phyloP scores from a whole-genome alignment of 1,284 basidiomycete genomes.

The Leccinum cinnamomeum region DNA sequence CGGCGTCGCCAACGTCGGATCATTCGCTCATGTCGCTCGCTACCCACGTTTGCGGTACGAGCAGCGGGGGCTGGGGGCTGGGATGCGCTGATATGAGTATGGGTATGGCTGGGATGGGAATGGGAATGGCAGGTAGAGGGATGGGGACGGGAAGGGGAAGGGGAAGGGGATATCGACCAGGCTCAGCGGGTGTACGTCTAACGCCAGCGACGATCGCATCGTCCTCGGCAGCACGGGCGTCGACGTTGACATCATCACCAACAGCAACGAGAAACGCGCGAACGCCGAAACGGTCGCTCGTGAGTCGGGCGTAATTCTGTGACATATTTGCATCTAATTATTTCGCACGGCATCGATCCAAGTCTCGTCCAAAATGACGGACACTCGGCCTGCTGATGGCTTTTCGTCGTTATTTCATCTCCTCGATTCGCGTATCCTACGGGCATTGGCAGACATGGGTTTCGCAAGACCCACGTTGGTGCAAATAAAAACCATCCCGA shows the following conservation, averaged over 20 bases:
- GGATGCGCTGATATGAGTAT: not conserved
- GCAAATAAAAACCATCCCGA: conserved; percentile 79
- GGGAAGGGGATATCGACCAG: conserved; percentile 8
- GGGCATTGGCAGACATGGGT: conserved; percentile 78
- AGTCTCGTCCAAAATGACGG: conserved; percentile 12
- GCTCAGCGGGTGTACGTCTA: conserved; percentile 28
- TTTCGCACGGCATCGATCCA: not conserved
- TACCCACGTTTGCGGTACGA: conserved; percentile 5
- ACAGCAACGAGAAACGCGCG: not conserved
- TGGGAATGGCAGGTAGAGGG: not conserved
- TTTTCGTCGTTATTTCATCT: conserved; percentile 73
- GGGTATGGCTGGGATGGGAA: not conserved
- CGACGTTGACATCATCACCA: not conserved
- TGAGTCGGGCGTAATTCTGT: conserved; percentile 22
- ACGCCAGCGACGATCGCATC: not conserved
- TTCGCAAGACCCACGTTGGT: conserved; percentile 84
- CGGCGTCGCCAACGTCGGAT: conserved; percentile 12
- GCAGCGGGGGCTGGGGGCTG: not conserved
- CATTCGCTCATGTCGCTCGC: no score
- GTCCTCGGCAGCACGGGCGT: not conserved
- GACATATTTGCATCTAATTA: not conserved
- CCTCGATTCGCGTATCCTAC: conserved; percentile 73
- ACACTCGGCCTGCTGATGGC: conserved; percentile 35
- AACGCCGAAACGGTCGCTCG: conserved; percentile 15
- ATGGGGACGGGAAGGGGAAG: no score